Evolutionary conservation across 1,284 basidiomycete species (phyloP).

Genomic region (Coniophora puteana): DNA sequence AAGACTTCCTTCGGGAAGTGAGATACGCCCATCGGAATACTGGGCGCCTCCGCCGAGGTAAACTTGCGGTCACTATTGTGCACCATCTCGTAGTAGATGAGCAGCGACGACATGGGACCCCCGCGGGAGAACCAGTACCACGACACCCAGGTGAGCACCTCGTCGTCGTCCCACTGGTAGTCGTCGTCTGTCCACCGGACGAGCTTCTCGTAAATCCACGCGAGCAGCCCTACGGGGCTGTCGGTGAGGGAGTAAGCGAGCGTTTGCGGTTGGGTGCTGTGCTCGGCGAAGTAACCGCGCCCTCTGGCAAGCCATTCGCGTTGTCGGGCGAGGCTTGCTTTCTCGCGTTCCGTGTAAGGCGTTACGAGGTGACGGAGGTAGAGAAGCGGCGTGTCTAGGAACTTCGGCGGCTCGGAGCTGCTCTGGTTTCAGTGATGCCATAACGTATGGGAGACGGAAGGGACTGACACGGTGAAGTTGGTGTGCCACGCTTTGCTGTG

Average conservation of each 20-base stretch:
- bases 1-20: slow-evolving; percentile 45
- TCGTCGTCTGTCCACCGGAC: slow-evolving; percentile 48
- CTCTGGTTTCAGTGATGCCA: not conserved
- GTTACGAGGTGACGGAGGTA: slow-evolving; percentile 25
- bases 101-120: slow-evolving; percentile 48
- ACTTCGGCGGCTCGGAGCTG: slow-evolving; percentile 23
- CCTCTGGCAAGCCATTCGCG: slow-evolving; percentile 29
- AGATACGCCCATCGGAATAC: slow-evolving; percentile 43
- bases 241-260: slow-evolving; percentile 53
- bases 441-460: not conserved
- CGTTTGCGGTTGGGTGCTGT: slow-evolving; percentile 53
- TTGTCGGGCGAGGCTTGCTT: slow-evolving; percentile 30
- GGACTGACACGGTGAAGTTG: slow-evolving; percentile 35
- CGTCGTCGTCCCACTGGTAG: slow-evolving; percentile 50
- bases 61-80: slow-evolving; percentile 3
- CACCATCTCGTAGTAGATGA: slow-evolving; percentile 52
- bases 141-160: slow-evolving; percentile 58
- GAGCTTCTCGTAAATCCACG: slow-evolving; percentile 61
- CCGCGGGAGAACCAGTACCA: slow-evolving; percentile 56
- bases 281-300: slow-evolving; percentile 38
- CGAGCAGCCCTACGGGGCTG: slow-evolving; percentile 54
- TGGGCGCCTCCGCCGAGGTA: slow-evolving; percentile 13
- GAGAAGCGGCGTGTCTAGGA: slow-evolving; percentile 22
- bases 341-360: slow-evolving; percentile 33
- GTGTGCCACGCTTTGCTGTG: slow-evolving; percentile 44